A percentile compares a stretch with the other conserved stretches of the same genome.
Conservation (phyloP, 305 asterid species). For the Fraxinus greggii region DNA sequence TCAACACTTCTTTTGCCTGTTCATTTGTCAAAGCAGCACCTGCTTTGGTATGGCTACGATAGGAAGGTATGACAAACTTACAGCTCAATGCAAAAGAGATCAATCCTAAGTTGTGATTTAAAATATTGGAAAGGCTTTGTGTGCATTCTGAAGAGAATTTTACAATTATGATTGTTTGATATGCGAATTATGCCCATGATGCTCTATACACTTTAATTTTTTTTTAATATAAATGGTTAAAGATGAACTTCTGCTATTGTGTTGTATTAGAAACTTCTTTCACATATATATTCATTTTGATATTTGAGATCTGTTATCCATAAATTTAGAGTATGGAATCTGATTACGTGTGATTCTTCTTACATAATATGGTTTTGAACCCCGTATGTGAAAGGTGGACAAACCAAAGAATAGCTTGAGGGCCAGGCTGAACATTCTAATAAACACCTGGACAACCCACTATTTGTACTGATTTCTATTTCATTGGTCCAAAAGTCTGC, state of each 20-base stretch:
- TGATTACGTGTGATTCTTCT: not conserved
- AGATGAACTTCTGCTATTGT: not conserved
- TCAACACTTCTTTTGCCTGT: conserved; percentile 94
- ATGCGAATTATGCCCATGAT: not conserved
- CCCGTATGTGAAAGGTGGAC: too few relatives aligned
- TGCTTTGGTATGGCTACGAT: conserved; percentile 98
- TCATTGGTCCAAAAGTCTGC: not conserved
- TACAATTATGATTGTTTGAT: not conserved
- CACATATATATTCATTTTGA: not conserved
- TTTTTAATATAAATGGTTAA: not conserved
- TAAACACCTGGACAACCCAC: not conserved
- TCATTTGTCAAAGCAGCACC: conserved; percentile 88
- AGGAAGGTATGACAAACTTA: conserved; percentile 64
- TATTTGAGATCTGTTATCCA: not conserved
- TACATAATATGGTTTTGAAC: not conserved
- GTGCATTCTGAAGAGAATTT: not conserved
- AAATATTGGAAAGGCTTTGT: not conserved
- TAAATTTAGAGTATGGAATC: not conserved
- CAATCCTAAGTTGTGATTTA: not conserved
- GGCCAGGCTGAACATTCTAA: too few relatives aligned
- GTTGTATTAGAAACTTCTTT: not conserved
- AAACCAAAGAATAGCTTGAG: too few relatives aligned
- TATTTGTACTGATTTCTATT: not conserved
- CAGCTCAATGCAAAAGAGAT: conserved; percentile 4
- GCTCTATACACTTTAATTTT: not conserved